A percentile compares a stretch with the other conserved stretches of the same genome.
Conservation (phyloP, 1,284 basidiomycete genomes). For the Ganoderma leucocontextum region DNA sequence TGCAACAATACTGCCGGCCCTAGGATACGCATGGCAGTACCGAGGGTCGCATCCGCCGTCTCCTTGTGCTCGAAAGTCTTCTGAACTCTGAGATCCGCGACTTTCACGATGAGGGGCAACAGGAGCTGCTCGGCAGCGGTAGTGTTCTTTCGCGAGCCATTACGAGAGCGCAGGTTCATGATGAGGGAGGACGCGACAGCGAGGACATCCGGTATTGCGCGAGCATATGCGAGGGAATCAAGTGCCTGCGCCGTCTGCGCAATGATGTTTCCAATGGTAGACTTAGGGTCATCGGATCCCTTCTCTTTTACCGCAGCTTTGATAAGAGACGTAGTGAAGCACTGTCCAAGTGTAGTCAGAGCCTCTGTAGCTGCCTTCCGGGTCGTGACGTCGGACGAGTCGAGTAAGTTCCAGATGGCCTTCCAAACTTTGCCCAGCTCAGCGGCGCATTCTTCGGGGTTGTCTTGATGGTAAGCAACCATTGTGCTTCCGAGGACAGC, state of each 20-base stretch:
- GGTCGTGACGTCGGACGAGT: conserved; percentile 61
- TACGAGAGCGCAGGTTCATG: conserved; percentile 50
- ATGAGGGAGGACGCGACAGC: conserved; percentile 67
- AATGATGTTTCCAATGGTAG: conserved; percentile 70
- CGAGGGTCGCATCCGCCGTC: conserved; percentile 83
- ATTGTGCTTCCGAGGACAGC: conserved; percentile 75
- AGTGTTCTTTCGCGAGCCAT: conserved; percentile 47
- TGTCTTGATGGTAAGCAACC: conserved; percentile 61
- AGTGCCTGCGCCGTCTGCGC: conserved; percentile 70
- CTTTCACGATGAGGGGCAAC: conserved; percentile 74
- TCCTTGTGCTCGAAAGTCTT: conserved; percentile 94
- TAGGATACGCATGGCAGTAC: conserved; percentile 85
- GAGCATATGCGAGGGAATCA: conserved; percentile 73
- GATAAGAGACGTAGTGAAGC: conserved; percentile 74
- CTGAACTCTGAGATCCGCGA: conserved; percentile 81
- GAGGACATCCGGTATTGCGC: conserved; percentile 77
- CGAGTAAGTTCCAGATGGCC: conserved; percentile 78
- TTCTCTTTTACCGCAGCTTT: conserved; percentile 57
- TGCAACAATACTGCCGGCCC: conserved; percentile 86
- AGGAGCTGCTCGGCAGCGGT: conserved; percentile 81
- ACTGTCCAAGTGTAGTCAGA: conserved; percentile 70
- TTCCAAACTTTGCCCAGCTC: conserved; percentile 80
- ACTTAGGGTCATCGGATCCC: conserved; percentile 54
- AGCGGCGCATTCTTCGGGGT: conserved; percentile 55
- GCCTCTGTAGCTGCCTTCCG: conserved; percentile 73